phyloP scores from a whole-genome alignment of 176 grass and related monocot genomes.

The Dactylis glomerata region DNA sequence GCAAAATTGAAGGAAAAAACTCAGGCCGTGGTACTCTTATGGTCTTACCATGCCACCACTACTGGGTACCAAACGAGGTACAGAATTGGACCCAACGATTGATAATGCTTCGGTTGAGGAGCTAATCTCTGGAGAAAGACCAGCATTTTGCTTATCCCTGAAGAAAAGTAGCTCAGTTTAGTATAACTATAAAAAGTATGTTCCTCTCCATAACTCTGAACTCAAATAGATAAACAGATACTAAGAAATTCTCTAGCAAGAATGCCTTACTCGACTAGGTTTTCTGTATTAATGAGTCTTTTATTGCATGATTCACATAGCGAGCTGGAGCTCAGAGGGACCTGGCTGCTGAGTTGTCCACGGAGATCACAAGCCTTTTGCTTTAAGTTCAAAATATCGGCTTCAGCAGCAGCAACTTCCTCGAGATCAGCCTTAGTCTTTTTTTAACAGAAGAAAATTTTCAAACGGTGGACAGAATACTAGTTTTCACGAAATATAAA shows the following conservation, averaged over 20 bases:
- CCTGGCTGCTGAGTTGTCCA: slow-evolving; percentile 56
- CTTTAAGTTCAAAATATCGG: slow-evolving; percentile 87
- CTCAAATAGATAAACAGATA: slow-evolving; percentile 17
- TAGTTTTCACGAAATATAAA: slow-evolving; percentile 19
- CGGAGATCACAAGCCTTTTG: slow-evolving; percentile 85
- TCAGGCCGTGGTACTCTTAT: neutral
- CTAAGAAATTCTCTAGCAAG: slow-evolving; percentile 11
- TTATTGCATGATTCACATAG: slow-evolving; percentile 92
- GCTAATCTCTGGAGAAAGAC: slow-evolving; percentile 22
- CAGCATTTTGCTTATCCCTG: slow-evolving; percentile 41
- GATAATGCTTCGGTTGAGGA: slow-evolving; percentile 19
- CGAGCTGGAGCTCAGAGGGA: slow-evolving; percentile 47
- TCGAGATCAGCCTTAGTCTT: slow-evolving; percentile 83
- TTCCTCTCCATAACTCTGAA: slow-evolving; percentile 3
- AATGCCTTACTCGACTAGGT: slow-evolving; percentile 52
- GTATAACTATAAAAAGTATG: slow-evolving; percentile 17
- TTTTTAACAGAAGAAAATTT: slow-evolving; percentile 32
- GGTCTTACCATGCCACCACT: slow-evolving; percentile 24
- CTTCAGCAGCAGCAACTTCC: slow-evolving; percentile 78
- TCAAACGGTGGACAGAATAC: slow-evolving; percentile 11
- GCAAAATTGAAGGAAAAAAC: neutral
- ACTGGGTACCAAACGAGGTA: slow-evolving; percentile 21
- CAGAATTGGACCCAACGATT: neutral
- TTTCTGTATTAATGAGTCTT: slow-evolving; percentile 37
- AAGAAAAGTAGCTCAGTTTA: slow-evolving; percentile 22